Base-by-base conservation (phyloP, 2,329 filamentous ascomycete species). In the Colletotrichum falcatum region DNA sequence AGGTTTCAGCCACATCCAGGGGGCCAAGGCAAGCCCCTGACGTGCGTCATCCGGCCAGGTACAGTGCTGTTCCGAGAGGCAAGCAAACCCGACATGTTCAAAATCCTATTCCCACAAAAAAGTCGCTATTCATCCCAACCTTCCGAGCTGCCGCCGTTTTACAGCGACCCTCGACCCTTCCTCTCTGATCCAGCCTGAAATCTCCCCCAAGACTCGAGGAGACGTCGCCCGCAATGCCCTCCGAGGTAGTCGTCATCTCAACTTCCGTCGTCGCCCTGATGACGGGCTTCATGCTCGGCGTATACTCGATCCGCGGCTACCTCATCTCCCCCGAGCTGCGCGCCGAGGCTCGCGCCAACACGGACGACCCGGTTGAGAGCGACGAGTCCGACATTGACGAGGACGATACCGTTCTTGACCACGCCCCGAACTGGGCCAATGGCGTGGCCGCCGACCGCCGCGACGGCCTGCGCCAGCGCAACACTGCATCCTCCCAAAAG, bases 231-330 rank as follows among this genome's bases (percentile, higher is more conserved):
- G 39, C 51, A 49, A 70, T 71, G 39, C 20, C 60, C 42, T 39
- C 42, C 26, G 65, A 71, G 14, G 28, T 61, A 51, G 85, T 94
- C 68, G 84, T 94, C 55, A 83, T 95, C 73, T 89, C 91, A 65
- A 94, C 93, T 23, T 90, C 91, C 73, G 87, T 97, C 72, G 83
- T 95, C 66, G 88, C 91, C 73, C 90, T 93, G 74, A 79, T 96
- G 64, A 88, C 89, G 1, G 95, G 95, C 76, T 97, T 95, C 82
- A 89, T 94, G 46, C 87, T 97, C 18, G 94, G 93, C 73, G 83
- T 97, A 70, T 94, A 94, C 81, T 86, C 90, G 23, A 87, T 88
- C 71, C 86, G 81, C 66, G 88, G 88, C 66, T 90, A 89, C 82
- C 78, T 90, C 55, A 83, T 90, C 75, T 85, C 88, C n/a, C 85